phyloP scores from a whole-genome alignment of 2,329 filamentous ascomycete genomes.

The Colletotrichum sp. region DNA sequence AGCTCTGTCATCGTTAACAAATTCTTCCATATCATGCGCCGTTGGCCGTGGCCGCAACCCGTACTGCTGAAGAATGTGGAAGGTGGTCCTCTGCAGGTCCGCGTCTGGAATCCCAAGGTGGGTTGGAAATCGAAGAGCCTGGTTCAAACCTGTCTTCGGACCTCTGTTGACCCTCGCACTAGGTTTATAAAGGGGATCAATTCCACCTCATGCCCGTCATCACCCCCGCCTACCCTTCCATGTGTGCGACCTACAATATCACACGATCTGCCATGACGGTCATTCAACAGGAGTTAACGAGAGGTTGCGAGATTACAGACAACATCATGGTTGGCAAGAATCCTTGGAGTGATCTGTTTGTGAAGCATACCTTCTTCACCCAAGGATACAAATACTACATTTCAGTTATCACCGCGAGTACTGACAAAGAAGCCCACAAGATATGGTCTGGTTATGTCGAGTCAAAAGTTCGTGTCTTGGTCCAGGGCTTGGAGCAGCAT shows the following conservation, averaged over 20 bases:
- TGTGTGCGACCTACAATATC: slow-evolving; percentile 97
- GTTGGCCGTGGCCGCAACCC: slow-evolving; percentile 95
- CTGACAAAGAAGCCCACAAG: slow-evolving; percentile 82
- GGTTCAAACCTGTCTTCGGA: background rate
- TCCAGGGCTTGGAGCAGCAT: slow-evolving; percentile 82
- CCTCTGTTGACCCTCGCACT: slow-evolving; percentile 20
- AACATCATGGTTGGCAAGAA: slow-evolving; percentile 79
- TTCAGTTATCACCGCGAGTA: slow-evolving; percentile 82
- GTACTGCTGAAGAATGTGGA: slow-evolving; percentile 89
- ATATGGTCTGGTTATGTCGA: slow-evolving; percentile 92
- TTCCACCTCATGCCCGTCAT: slow-evolving; percentile 98
- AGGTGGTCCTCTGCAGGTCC: slow-evolving; percentile 78
- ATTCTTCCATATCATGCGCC: slow-evolving; percentile 90
- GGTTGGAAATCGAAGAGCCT: slow-evolving; percentile 21
- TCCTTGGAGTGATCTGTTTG: slow-evolving; percentile 87
- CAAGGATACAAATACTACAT: slow-evolving; percentile 95
- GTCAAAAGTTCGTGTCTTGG: slow-evolving; percentile 87
- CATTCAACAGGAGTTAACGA: slow-evolving; percentile 81
- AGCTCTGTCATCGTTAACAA: slow-evolving; percentile 88
- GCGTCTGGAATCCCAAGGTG: slow-evolving; percentile 94
- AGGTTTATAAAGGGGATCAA: slow-evolving; percentile 80
- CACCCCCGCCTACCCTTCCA: slow-evolving; percentile 94
- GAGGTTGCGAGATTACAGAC: slow-evolving; percentile 78
- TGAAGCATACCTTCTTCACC: slow-evolving; percentile 92
- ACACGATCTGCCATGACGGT: slow-evolving; percentile 84